Percentiles rank a stretch among this genome's conserved stretches.
These are phyloP conservation scores for Ustilago curta DNA, from an alignment of 1,284 basidiomycete species.

Conservation along the genomic window DNA sequence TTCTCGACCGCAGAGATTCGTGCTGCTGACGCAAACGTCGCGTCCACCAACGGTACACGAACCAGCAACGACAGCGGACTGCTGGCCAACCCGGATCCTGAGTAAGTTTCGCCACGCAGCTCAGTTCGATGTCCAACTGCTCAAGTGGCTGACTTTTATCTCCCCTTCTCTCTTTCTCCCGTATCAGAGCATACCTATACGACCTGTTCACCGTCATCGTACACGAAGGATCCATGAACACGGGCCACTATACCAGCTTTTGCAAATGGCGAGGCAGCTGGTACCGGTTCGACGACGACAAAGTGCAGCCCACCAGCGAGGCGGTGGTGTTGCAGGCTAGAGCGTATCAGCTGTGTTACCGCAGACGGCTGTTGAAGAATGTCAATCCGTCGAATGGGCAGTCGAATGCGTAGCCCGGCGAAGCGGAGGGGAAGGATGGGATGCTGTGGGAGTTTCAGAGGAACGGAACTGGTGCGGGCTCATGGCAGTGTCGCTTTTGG, in stretches of 20 bases:
- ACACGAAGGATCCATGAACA: conserved; percentile 89
- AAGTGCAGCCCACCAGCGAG: conserved; percentile 70
- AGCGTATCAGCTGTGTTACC: conserved; percentile 67
- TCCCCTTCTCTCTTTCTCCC: too few relatives aligned
- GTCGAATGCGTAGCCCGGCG: background rate
- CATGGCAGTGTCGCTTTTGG: too few relatives aligned
- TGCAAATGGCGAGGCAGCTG: conserved; percentile 80
- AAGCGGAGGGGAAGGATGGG: too few relatives aligned
- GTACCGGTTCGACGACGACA: conserved; percentile 95
- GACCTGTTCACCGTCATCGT: conserved; percentile 93
- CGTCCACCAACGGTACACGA: background rate
- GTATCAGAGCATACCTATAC: conserved; percentile 75
- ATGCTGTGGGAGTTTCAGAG: too few relatives aligned
- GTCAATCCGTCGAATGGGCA: background rate
- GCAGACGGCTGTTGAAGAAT: conserved; percentile 57
- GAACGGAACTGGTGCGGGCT: too few relatives aligned
- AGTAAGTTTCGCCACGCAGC: conserved; percentile 4
- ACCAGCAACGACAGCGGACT: conserved; percentile 15
- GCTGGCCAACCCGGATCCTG: conserved; percentile 40
- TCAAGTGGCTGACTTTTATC: background rate
- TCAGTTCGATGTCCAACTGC: background rate
- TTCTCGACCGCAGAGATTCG: conserved; percentile 76
- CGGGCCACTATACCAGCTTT: conserved; percentile 91
- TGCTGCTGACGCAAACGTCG: conserved; percentile 16
- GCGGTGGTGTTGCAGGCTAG: conserved; percentile 49